Evolutionary conservation across 177 flowering plant genomes (phyloP).

Genomic region (Vitis hybrid): DNA sequence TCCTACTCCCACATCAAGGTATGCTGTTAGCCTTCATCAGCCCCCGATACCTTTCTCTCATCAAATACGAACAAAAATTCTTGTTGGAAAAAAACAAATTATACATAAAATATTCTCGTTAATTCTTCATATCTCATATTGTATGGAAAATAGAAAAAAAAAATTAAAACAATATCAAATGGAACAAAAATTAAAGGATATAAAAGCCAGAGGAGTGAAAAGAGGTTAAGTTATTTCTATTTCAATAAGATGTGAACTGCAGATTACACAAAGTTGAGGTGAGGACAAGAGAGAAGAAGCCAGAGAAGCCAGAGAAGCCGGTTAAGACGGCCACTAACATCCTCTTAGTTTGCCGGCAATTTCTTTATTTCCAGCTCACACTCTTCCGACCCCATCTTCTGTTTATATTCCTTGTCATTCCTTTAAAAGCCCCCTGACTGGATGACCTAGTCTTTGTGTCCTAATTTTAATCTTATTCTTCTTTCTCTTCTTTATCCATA

Average conservation of each 20-base stretch:
- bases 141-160: too few relatives aligned
- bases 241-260: conserved; percentile 1
- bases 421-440: conserved; percentile 20
- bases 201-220: background rate
- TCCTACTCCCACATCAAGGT: too few relatives aligned
- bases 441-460: conserved; percentile 23
- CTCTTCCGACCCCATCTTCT: conserved; percentile 9
- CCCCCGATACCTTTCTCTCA: too few relatives aligned
- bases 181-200: too few relatives aligned
- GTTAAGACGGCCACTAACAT: conserved; percentile 28
- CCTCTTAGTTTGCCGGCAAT: conserved; percentile 23
- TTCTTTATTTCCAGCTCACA: conserved; percentile 15
- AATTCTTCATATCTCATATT: too few relatives aligned
- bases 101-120: too few relatives aligned
- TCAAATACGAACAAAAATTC: too few relatives aligned
- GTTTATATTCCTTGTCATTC: background rate
- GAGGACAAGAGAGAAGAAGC: conserved; percentile 17
- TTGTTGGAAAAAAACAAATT: too few relatives aligned
- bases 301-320: conserved; percentile 19
- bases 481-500: background rate
- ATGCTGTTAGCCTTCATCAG: too few relatives aligned
- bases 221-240: background rate
- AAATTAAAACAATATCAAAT: background rate
- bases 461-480: background rate
- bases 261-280: conserved; percentile 11